Conservation (phyloP, 139 green algal species). For the Chlorella sp. region DNA sequence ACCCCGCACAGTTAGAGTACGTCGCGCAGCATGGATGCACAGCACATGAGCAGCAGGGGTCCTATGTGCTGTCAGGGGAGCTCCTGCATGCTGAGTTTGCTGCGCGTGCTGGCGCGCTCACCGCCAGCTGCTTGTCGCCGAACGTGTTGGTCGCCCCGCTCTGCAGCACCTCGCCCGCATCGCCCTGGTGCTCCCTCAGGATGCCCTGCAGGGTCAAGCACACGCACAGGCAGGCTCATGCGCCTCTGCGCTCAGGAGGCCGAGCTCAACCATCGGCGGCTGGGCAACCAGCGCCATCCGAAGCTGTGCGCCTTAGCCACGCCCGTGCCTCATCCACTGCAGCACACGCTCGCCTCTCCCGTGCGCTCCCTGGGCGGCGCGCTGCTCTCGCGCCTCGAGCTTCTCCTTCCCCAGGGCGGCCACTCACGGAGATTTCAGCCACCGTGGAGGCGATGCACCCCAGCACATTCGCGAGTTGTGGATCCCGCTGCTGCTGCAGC, state of each 20-base stretch:
- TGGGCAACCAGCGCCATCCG: no score
- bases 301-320: no score
- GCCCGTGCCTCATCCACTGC: no score
- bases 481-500: no score
- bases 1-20: neutral
- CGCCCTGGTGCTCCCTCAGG: neutral
- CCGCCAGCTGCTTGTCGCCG: slow-evolving; percentile 18
- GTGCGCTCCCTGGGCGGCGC: no score
- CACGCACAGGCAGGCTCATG: neutral
- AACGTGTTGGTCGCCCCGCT: slow-evolving; percentile 8
- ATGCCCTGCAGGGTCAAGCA: neutral
- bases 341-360: no score
- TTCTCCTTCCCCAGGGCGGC: neutral
- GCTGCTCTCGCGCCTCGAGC: neutral
- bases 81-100: neutral
- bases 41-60: neutral
- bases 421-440: no score
- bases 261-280: no score
- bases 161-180: neutral
- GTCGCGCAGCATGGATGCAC: neutral
- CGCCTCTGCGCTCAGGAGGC: neutral
- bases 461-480: no score
- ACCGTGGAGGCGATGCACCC: no score
- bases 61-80: neutral
- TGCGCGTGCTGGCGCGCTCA: neutral